Conservation (phyloP, 2,329 filamentous ascomycete genomes). For the Apiospora marii region DNA sequence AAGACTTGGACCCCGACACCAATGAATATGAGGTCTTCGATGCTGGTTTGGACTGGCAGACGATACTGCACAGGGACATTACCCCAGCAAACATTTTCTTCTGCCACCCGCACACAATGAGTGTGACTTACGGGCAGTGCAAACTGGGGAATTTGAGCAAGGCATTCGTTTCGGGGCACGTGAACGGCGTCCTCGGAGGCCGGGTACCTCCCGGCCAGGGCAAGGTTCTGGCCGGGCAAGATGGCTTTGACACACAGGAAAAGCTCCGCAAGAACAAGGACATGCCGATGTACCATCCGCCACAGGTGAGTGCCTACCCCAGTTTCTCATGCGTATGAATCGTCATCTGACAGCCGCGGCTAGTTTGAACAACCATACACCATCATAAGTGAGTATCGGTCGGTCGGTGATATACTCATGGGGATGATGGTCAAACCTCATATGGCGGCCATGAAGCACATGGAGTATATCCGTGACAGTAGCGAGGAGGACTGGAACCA, state of each 20-base stretch:
- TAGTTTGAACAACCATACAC: conserved; percentile 36
- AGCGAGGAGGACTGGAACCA: neutral
- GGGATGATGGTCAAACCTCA: conserved; percentile 42
- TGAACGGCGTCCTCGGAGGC: conserved; percentile 31
- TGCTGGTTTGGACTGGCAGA: conserved; percentile 55
- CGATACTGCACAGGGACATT: conserved; percentile 59
- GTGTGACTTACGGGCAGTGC: conserved; percentile 60
- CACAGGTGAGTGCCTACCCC: conserved; percentile 33
- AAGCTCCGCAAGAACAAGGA: conserved; percentile 33
- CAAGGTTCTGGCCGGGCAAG: conserved; percentile 38
- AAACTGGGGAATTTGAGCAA: conserved; percentile 59
- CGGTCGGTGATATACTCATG: conserved; percentile 40
- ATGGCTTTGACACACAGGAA: conserved; percentile 27
- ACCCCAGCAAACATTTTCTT: conserved; percentile 58
- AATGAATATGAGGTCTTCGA: conserved; percentile 26
- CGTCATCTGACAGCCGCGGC: conserved; percentile 20
- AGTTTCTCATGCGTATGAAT: too few relatives aligned
- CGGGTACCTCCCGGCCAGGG: conserved; percentile 19
- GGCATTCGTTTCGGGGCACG: conserved; percentile 51
- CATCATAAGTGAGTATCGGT: conserved; percentile 41
- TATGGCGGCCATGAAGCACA: neutral
- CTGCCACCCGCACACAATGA: conserved; percentile 51
- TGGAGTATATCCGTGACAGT: conserved; percentile 25
- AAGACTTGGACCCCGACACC: conserved; percentile 32
- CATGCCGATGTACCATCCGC: conserved; percentile 34